Evolutionary conservation across 768 basidiomycete species (phyloP).

Genomic region (Xerocomellus chrysenteron): DNA sequence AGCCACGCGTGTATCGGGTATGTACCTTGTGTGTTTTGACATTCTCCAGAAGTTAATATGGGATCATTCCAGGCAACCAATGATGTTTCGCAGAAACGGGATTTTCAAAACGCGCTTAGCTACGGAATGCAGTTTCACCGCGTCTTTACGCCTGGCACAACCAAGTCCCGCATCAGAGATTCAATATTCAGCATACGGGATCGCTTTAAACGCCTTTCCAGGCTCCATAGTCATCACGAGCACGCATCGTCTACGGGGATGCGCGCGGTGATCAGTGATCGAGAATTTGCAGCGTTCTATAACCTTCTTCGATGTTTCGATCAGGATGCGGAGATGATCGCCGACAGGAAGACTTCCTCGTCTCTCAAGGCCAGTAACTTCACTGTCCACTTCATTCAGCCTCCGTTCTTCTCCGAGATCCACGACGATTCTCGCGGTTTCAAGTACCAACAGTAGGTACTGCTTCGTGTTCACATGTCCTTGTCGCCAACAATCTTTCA

Average conservation of each 20-base stretch:
- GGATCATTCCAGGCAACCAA: too few species aligned
- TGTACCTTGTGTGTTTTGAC: too few species aligned
- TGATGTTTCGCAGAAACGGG: too few species aligned
- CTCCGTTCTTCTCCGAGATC: conserved; percentile 7
- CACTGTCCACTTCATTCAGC: conserved; percentile 6
- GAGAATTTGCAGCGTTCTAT: background rate
- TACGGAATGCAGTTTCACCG: background rate
- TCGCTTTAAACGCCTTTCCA: too few species aligned
- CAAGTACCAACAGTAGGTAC: background rate
- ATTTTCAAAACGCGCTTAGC: too few species aligned
- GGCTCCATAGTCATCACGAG: too few species aligned
- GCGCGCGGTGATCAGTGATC: background rate
- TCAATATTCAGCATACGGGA: too few species aligned
- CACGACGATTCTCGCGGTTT: background rate
- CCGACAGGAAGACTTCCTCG: background rate
- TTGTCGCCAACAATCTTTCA: background rate
- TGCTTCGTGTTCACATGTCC: background rate
- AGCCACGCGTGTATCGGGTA: too few species aligned
- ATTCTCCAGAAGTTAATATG: too few species aligned
- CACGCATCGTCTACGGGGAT: too few species aligned
- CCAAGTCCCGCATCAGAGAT: too few species aligned
- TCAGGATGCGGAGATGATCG: background rate
- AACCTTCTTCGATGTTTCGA: background rate
- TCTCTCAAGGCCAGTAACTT: conserved; percentile 7
- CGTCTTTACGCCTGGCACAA: background rate